A percentile compares a stretch with the other conserved stretches of the same genome.
These are phyloP conservation scores for Crepidotus variabilis DNA, from an alignment of 768 basidiomycete genomes.

Conservation along the genomic window DNA sequence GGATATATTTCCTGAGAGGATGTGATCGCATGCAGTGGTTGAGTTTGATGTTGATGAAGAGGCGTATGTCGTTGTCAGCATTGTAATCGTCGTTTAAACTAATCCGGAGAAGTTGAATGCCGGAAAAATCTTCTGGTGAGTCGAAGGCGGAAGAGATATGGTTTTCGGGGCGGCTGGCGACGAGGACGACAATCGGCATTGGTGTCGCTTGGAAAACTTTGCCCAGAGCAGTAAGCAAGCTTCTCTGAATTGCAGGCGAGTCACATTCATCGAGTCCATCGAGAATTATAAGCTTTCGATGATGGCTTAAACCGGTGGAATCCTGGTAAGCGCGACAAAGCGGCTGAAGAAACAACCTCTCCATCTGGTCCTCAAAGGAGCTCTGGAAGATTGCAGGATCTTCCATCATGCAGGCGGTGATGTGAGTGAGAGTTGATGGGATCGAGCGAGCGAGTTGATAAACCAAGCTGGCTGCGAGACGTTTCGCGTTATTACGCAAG, in stretches of 20 bases:
- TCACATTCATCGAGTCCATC: constrained; percentile 17
- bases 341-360: constrained; percentile 8
- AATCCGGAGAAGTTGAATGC: background rate
- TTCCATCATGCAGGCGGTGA: constrained; percentile 3
- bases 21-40: constrained; percentile 8
- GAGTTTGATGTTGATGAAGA: constrained; percentile 9
- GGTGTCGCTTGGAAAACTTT: background rate
- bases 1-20: constrained; percentile 5
- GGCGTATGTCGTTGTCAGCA: constrained; percentile 10
- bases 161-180: constrained; percentile 13
- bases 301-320: background rate
- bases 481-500: constrained; percentile 2
- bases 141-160: constrained; percentile 7
- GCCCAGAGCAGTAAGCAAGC: constrained; percentile 1
- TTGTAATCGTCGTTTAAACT: constrained; percentile 11
- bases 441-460: constrained; percentile 8
- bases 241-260: constrained; percentile 4
- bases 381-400: constrained; percentile 7
- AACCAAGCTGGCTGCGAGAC: constrained; percentile 12
- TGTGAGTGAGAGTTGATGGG: background rate
- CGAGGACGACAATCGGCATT: constrained; percentile 7
- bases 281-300: constrained; percentile 9
- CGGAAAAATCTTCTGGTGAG: background rate
- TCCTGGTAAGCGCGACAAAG: background rate
- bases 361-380: constrained; percentile 8